phyloP scores from a whole-genome alignment of 306 rosid species.

The Heteromeles arbutifolia region DNA sequence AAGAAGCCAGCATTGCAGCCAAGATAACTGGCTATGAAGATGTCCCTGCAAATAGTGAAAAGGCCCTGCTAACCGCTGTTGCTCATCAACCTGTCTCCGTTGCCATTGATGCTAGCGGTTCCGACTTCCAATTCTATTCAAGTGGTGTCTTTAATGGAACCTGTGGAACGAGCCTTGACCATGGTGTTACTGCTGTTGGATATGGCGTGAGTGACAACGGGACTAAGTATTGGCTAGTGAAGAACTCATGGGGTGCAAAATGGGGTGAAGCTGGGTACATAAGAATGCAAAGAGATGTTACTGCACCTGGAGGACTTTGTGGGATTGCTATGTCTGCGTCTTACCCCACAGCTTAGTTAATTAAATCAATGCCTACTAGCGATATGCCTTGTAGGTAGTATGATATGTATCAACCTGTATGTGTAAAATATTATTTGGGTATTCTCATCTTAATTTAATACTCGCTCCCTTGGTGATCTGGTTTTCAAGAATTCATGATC shows the following conservation, averaged over 20 bases:
- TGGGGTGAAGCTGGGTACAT: constrained; percentile 43
- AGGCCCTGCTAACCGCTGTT: constrained; percentile 23
- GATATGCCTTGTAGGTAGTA: background rate
- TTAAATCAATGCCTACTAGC: background rate
- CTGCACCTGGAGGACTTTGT: background rate
- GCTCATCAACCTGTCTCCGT: constrained; percentile 33
- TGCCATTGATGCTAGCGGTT: constrained; percentile 38
- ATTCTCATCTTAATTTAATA: no score
- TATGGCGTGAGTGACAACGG: constrained; percentile 23
- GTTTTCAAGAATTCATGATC: no score
- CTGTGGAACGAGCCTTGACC: constrained; percentile 32
- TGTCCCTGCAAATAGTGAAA: constrained; percentile 27
- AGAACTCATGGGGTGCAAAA: constrained; percentile 39
- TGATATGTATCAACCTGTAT: background rate
- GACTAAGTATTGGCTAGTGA: constrained; percentile 37
- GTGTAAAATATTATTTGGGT: background rate
- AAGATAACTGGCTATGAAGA: constrained; percentile 12
- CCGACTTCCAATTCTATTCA: constrained; percentile 25
- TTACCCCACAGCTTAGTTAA: background rate
- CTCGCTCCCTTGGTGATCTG: no score
- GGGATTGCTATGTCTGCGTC: background rate
- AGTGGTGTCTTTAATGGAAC: constrained; percentile 29
- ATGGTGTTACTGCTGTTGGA: constrained; percentile 31
- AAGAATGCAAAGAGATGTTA: constrained; percentile 17
- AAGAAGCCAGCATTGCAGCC: background rate